Base-by-base conservation (phyloP, 2,329 filamentous ascomycete species). In the Elsinoe perseae region DNA sequence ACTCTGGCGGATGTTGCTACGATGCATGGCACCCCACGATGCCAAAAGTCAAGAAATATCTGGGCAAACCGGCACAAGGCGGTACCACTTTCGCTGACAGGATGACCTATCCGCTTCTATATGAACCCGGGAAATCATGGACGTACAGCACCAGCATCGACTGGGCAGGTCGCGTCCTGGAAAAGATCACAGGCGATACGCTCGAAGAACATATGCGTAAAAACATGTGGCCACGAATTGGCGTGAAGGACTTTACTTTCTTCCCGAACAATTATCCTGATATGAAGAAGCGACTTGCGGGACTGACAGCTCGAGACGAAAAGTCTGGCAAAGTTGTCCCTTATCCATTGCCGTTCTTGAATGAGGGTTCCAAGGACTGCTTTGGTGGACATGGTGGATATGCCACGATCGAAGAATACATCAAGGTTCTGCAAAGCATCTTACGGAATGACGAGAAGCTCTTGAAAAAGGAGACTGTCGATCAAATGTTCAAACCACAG, bases 111-210 rank as follows among this genome's bases (percentile, higher is more conserved):
- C 77, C 78, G 0, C 71, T 82, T 2, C 52, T 64, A 8, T 80
- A 73, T 59, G 75, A 82, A 56, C 80, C 80, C 0, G 79, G 79
- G 0, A 64, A 67, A 0, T 65, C 69, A 2, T 82, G 78, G 78
- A 68, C 70, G 59, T 82, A 82, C 59, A 73, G 77, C 0, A 61
- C 71, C 1, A 70, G 73, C 1, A 63, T 77, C 1, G 80, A 82
- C 66, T 82, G 77, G 78, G 75, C 73, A 0, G 79, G 80, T 2
- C 69, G 72, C 0, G 66, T 81, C 0, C 69, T 82, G 1, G 78
- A 81, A 61, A 67, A 72, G 0, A 62, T 77, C 0, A 77, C 76
- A 0, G 72, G 72, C 0, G 54, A 62, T 7, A 71, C 69, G 0
- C 65, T 82, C 2, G 69, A 74, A 2, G 70, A 74, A 1, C 72